A percentile compares a stretch with the other conserved stretches of the same genome.
phyloP scores from a whole-genome alignment of 2,329 filamentous ascomycete species.

The Ascochyta rabiei region DNA sequence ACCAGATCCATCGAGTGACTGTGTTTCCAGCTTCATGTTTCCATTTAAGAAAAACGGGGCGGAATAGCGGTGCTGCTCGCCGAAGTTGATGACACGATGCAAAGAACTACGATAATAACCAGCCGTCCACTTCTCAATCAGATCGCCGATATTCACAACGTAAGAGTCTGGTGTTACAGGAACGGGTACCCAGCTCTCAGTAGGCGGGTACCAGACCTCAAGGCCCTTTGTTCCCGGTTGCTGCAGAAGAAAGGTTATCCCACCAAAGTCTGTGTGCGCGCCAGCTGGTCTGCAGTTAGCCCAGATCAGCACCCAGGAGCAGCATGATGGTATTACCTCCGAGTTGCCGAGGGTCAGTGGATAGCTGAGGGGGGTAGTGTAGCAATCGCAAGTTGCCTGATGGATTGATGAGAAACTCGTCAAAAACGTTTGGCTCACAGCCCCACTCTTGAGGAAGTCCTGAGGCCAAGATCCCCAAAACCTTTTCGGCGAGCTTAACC shows the following conservation, averaged over 20 bases:
- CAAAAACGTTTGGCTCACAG: slow-evolving; percentile 8
- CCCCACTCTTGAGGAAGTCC: slow-evolving; percentile 12
- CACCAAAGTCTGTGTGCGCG: slow-evolving; percentile 25
- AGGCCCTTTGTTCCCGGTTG: slow-evolving; percentile 19
- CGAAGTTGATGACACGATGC: slow-evolving; percentile 16
- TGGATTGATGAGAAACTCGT: slow-evolving; percentile 13
- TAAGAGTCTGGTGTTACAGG: slow-evolving; percentile 8
- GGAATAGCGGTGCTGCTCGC: slow-evolving; percentile 1
- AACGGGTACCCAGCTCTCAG: slow-evolving; percentile 10
- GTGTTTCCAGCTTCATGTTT: not conserved
- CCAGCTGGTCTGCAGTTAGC: slow-evolving; percentile 3
- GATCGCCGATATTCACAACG: slow-evolving; percentile 17
- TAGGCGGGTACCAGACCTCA: slow-evolving; percentile 16
- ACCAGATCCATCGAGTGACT: slow-evolving; percentile 1
- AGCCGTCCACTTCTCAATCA: slow-evolving; percentile 16
- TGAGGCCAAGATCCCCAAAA: not conserved
- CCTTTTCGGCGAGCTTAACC: not conserved
- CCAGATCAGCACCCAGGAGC: too few species aligned
- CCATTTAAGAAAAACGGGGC: slow-evolving; percentile 6
- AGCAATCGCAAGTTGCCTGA: slow-evolving; percentile 17
- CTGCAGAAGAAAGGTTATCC: slow-evolving; percentile 23
- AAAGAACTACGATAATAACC: slow-evolving; percentile 15
- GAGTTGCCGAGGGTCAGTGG: slow-evolving; percentile 11
- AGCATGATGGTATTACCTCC: slow-evolving; percentile 4
- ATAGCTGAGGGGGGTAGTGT: slow-evolving; percentile 14